These are phyloP conservation scores for Waitea zeae DNA, from an alignment of 1,284 basidiomycete genomes.

Conservation along the genomic window DNA sequence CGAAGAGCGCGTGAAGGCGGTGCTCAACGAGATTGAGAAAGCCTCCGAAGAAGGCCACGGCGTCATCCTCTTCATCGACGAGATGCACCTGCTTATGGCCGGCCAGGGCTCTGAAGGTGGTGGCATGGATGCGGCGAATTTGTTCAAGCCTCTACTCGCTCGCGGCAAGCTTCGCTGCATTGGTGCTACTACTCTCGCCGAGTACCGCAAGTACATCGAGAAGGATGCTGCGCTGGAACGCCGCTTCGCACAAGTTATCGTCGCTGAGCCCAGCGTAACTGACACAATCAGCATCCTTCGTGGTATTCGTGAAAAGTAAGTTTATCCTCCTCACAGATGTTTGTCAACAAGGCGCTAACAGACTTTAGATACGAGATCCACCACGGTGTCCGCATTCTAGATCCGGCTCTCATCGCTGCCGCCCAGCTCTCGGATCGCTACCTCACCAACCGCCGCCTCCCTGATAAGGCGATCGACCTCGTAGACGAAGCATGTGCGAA, in stretches of 20 bases:
- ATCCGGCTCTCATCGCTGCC: conserved; percentile 80
- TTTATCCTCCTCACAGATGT: too few relatives aligned
- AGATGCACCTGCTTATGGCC: conserved; percentile 86
- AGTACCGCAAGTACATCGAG: conserved; percentile 91
- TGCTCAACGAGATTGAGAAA: conserved; percentile 90
- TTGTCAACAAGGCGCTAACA: background rate
- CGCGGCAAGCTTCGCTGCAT: conserved; percentile 85
- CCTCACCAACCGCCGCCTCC: conserved; percentile 70
- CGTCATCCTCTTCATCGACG: conserved; percentile 92
- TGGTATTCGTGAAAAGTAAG: conserved; percentile 65
- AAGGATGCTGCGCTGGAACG: conserved; percentile 90
- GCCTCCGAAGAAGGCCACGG: conserved; percentile 67
- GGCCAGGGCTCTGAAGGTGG: conserved; percentile 60
- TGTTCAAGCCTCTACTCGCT: conserved; percentile 82
- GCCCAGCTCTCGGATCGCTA: conserved; percentile 92
- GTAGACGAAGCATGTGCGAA: conserved; percentile 17
- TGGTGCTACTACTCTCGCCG: conserved; percentile 86
- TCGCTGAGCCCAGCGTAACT: conserved; percentile 82
- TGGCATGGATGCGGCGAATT: conserved; percentile 76
- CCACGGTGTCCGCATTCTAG: conserved; percentile 84
- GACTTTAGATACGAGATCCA: conserved; percentile 69
- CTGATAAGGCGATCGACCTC: conserved; percentile 85
- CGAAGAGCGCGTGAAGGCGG: conserved; percentile 91
- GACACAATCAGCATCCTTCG: conserved; percentile 92
- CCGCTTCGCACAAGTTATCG: conserved; percentile 86